Evolutionary conservation across 306 rosid species (phyloP), one percentile per base, ranked within the genome.

Genomic region (Fragaria iinumae): DNA sequence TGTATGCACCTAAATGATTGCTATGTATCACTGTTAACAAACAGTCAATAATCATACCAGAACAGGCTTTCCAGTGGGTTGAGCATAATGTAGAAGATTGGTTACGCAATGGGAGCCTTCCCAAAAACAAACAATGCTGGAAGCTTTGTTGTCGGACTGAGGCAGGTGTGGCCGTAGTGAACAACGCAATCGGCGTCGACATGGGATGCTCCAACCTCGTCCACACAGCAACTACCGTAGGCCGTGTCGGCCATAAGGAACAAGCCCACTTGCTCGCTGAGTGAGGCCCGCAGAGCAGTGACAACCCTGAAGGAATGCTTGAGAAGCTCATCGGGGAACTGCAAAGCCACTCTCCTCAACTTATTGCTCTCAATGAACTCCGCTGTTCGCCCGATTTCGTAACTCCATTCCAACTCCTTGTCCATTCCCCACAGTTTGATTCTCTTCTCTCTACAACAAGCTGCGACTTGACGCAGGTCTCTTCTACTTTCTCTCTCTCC

Each of bases 201-300:
- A 47, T 88, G 97, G 50, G 93, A 87, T 6, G 97, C 98, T 80
- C 95, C 98, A 41, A 91, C 97, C 87, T 90, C 98, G 83, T 94
- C 98, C 60, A 91, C 86, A 70, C 98, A 92, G 68, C 98, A 94
- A 79, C 95, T 94, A 32, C 98, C 98, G 69, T 87, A 93, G 4
- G 97, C 79, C 8, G 96, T 90, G 90, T 94, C 98, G 3, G 96
- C 97, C 97, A 91, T 91, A 29, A 94, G 84, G 79, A 63, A 94
- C 84, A 94, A 79, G 38, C 86, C 80, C 25, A 62, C 83, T 57
- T 59, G 74, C 56, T 27, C 69, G 7, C 55, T 83, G 32, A 94
- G 91, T 68, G 68, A 75, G 68, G 74, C 80, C 60, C 85, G 84
- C 56, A 94, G 81, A 80, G 89, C 86, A 44, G 80, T 48, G 68